These are phyloP conservation scores for Apiospora phragmitis DNA, from an alignment of 2,329 filamentous ascomycete genomes.

Conservation along the genomic window DNA sequence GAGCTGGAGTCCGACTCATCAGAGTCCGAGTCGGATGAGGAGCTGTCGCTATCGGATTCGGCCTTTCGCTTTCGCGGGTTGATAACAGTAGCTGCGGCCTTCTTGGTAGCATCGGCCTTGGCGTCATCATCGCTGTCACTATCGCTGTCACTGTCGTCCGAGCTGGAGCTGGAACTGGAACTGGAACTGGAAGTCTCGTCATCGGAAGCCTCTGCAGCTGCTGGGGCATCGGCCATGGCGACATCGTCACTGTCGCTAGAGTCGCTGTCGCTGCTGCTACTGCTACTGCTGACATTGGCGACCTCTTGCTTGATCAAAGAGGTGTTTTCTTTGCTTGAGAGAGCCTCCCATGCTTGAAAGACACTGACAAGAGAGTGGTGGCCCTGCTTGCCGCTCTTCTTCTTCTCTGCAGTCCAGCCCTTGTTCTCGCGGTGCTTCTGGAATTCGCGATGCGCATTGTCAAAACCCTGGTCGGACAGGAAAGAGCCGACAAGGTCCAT, in stretches of 20 bases:
- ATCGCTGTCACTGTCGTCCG: slow-evolving; percentile 31
- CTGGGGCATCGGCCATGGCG: slow-evolving; percentile 47
- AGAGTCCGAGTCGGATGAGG: slow-evolving; percentile 40
- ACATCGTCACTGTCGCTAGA: slow-evolving; percentile 40
- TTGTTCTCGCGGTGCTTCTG: slow-evolving; percentile 60
- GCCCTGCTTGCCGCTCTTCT: slow-evolving; percentile 12
- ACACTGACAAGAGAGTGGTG: slow-evolving; percentile 48
- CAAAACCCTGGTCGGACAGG: slow-evolving; percentile 65
- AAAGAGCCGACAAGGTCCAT: slow-evolving; percentile 68
- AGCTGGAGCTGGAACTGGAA: slow-evolving; percentile 36
- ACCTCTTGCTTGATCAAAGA: slow-evolving; percentile 26
- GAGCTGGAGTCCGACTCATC: slow-evolving; percentile 32
- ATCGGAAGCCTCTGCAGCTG: slow-evolving; percentile 20
- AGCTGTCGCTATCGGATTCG: slow-evolving; percentile 38
- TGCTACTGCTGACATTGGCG: slow-evolving; percentile 30
- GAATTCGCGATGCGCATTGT: slow-evolving; percentile 61
- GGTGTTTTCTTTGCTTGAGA: slow-evolving; percentile 32
- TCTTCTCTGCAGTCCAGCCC: slow-evolving; percentile 40
- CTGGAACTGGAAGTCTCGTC: slow-evolving; percentile 28
- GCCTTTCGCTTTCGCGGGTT: slow-evolving; percentile 59
- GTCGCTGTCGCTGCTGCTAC: slow-evolving; percentile 32
- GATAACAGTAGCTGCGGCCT: slow-evolving; percentile 25
- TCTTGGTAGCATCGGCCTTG: slow-evolving; percentile 24
- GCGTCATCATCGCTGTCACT: slow-evolving; percentile 31
- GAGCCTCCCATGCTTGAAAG: slow-evolving; percentile 52